Evolutionary conservation across 2,329 filamentous ascomycete species (phyloP), one percentile per base, ranked within the genome.

Genomic region (Dothiorella sarmentorum): DNA sequence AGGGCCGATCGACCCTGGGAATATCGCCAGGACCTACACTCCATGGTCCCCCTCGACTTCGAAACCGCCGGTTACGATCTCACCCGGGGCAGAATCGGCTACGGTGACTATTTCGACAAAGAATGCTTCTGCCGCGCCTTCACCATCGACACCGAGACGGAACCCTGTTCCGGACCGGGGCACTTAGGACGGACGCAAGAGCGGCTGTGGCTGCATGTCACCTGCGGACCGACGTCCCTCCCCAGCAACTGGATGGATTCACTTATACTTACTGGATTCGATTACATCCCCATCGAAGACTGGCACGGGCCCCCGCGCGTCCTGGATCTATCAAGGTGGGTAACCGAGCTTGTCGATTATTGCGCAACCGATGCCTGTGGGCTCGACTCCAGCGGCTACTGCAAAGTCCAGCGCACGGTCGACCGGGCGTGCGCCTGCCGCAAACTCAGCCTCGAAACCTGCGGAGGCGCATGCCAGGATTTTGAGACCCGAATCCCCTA

Each of bases 61-160:
- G 65, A 70, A 61, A 70, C 67, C n/a, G 68, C 61, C n/a, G 68
- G 68, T 38, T 73, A 72, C 62, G 62, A 68, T 55, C 63, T 69
- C 22, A 68, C 65, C 22, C 10, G 51, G 11, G 37, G 29, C 13
- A 59, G 15, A 3, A 66, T 70, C 27, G 18, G 15, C 33, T 31
- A 63, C 52, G 66, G 65, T 33, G 57, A 67, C 22, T 71, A 71
- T 60, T 69, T 71, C 49, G 70, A 73, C 52, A 72, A 63, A 61
- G 26, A 55, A 57, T 73, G 70, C 60, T 70, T 73, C 62, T 72
- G 70, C 60, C 53, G 60, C 29, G 27, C 59, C 9, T 68, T 68
- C 49, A 52, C 43, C 49, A 53, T 65, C 27, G 59, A 66, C 38
- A 22, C 27, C 7, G 47, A 53, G 10, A 63, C 66, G 27, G 63